Evolutionary conservation across 768 basidiomycete genomes (phyloP), one percentile per base, ranked within the genome.

Genomic region (Xerocomellus amylosporus): DNA sequence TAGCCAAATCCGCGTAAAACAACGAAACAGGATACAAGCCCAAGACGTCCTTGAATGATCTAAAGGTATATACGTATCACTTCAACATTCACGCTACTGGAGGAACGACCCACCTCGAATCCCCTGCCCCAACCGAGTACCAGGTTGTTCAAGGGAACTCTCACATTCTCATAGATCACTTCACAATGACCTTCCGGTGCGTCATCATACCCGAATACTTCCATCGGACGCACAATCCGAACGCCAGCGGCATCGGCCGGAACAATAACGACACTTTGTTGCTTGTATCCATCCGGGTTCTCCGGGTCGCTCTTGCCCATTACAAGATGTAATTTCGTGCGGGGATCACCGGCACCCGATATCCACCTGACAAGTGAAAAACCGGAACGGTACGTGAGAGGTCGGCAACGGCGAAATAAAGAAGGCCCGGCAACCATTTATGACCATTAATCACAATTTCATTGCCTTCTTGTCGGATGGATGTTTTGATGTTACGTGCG

Each of bases 161-260:
- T 85, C 26, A 98, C 97, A 67, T 97, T 91, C 22, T 94, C 88
- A 61, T 98, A 99, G 56, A 90, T 82, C 50, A 99, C 81, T 73
- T 99, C 97, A 64, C 87, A 97, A 66, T 99, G 97, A 0, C 97
- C 97, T 69, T 97, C 94, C 0, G 94, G 93, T 6, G 95, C 94
- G 68, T 95, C 93, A 63, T 95, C 93, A 63, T 93, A 96, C 8
- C 94, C 93, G 62, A 97, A 88, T 38, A 98, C 93, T 41, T 82
- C 79, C 91, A 98, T 93, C 12, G 92, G 88, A n/a, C 97, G 84
- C 57, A 98, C 79, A 50, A 98, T 70, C 58, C 84, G 93, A 56
- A 98, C 88, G 24, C 97, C 97, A 46, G 88, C 86, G 0, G 88
- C 66, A 67, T 92, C 83, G 9, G 90, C 81, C 9, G 96, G 94